Evolutionary conservation across 2,329 filamentous ascomycete species (phyloP).

Genomic region (Ceratocystis albifundus): DNA sequence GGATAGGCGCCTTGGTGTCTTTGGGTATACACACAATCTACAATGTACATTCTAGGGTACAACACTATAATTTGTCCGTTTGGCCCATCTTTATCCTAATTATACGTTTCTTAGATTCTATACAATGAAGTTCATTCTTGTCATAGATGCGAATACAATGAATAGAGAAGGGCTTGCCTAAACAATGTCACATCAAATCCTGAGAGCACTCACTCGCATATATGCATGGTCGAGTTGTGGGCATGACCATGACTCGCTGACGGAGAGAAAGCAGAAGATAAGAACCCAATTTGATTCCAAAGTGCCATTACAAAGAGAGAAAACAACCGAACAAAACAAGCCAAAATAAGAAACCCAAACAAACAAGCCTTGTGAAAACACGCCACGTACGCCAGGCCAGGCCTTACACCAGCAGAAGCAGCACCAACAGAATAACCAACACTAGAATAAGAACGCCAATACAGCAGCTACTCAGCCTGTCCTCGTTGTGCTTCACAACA

Average conservation of each 20-base stretch:
- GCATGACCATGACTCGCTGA: neutral
- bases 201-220: neutral
- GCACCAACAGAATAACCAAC: slow-evolving; percentile 70
- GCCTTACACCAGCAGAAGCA: slow-evolving; percentile 52
- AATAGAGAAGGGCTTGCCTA: too few species aligned
- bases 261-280: neutral
- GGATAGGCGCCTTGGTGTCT: neutral
- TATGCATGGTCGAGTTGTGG: neutral
- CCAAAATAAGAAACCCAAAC: slow-evolving; percentile 2
- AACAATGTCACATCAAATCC: neutral
- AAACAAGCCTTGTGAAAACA: neutral
- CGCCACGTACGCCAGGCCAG: neutral
- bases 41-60: neutral
- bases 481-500: slow-evolving; percentile 83
- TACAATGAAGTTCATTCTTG: neutral
- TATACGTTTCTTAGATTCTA: neutral
- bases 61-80: neutral
- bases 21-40: slow-evolving; percentile 1
- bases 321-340: neutral
- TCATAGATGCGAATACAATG: neutral
- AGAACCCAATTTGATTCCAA: slow-evolving; percentile 5
- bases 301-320: slow-evolving; percentile 8
- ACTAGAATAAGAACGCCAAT: slow-evolving; percentile 81
- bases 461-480: slow-evolving; percentile 76
- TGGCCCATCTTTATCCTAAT: neutral